Conservation (phyloP, 1,284 basidiomycete genomes). For the Thecaphora thlaspeos region DNA sequence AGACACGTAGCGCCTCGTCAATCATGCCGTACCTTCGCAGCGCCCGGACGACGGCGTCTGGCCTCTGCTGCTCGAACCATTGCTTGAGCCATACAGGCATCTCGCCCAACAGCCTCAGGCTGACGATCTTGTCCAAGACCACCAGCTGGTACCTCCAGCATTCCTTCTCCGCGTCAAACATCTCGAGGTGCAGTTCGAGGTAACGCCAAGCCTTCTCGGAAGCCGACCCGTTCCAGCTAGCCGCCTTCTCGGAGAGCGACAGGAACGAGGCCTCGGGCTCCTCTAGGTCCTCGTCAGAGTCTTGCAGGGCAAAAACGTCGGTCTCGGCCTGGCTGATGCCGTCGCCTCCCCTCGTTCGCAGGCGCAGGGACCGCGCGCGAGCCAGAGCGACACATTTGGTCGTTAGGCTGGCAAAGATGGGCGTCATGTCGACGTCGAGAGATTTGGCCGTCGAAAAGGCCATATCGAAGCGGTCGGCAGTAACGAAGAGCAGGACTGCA, state of each 20-base stretch:
- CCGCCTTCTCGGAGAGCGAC: slow-evolving; percentile 35
- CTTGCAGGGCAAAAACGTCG: slow-evolving; percentile 30
- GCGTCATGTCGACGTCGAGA: slow-evolving; percentile 80
- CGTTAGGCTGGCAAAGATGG: slow-evolving; percentile 77
- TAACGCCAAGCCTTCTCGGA: slow-evolving; percentile 84
- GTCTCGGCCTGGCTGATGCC: slow-evolving; percentile 7
- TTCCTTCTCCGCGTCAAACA: slow-evolving; percentile 67
- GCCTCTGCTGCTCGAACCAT: slow-evolving; percentile 70
- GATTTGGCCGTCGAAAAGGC: slow-evolving; percentile 76
- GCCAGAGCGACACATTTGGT: slow-evolving; percentile 67
- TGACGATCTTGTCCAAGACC: slow-evolving; percentile 73
- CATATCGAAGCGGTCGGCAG: slow-evolving; percentile 74
- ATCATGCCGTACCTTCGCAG: slow-evolving; percentile 75
- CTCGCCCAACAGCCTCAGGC: slow-evolving; percentile 64
- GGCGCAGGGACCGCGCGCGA: slow-evolving; percentile 16
- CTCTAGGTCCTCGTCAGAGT: slow-evolving; percentile 36
- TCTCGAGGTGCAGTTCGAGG: slow-evolving; percentile 73
- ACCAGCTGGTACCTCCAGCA: slow-evolving; percentile 67
- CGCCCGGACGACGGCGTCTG: slow-evolving; percentile 74
- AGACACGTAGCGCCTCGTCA: slow-evolving; percentile 73
- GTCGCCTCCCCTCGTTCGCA: not conserved
- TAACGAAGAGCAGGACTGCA: slow-evolving; percentile 76
- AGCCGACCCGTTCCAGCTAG: slow-evolving; percentile 77
- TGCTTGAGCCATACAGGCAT: slow-evolving; percentile 81
- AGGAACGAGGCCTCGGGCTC: slow-evolving; percentile 47